Evolutionary conservation across 352 stramenopile species (phyloP), one percentile per base, ranked within the genome.

Genomic region (Lagenidium sp.): DNA sequence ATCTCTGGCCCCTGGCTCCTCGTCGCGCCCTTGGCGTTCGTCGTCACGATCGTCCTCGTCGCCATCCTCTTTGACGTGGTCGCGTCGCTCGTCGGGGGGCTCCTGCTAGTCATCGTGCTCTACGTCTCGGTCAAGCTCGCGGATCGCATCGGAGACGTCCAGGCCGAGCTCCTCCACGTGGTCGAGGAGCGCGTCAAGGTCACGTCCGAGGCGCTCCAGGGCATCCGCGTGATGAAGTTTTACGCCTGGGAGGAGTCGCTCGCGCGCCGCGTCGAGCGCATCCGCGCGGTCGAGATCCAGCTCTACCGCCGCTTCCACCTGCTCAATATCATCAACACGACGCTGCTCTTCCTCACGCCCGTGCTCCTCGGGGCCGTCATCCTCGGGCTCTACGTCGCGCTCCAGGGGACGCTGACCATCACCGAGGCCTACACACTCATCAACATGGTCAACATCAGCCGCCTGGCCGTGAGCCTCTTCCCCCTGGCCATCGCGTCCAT

Each of bases 191-290:
- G 91, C 2, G 85, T 98, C 11, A 94, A 95, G 58, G 81, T 97
- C 48, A 93, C 91, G 24, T 96, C 89, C 29, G 91, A 97, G 64
- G 80, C 94, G 6, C 60, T 98, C 3, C 57, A 83, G 10, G 91
- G 89, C 6, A 89, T 96, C 23, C 66, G 85, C 25, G 80, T 85
- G 29, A 80, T 97, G 48, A 97, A 97, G 53, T 91, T 95, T 51
- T 94, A 95, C 52, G 79, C 75, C 6, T 97, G 84, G 84, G 65
- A 79, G 35, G 53, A 69, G 10, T 78, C 60, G 8, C 42, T 78
- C 3, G 63, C 63, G 8, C 57, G 23, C 13, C 70, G 63, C 13
- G 62, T 83, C 4, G 54, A 68, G 36, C 36, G 40, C 4, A 68
- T 85, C 20, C 68, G 73, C 10, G 44, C 45, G 0, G 38, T 42